Evolutionary conservation across 1,139 yeast species (phyloP).

Genomic region (Saccharomycopsis hybrid): DNA sequence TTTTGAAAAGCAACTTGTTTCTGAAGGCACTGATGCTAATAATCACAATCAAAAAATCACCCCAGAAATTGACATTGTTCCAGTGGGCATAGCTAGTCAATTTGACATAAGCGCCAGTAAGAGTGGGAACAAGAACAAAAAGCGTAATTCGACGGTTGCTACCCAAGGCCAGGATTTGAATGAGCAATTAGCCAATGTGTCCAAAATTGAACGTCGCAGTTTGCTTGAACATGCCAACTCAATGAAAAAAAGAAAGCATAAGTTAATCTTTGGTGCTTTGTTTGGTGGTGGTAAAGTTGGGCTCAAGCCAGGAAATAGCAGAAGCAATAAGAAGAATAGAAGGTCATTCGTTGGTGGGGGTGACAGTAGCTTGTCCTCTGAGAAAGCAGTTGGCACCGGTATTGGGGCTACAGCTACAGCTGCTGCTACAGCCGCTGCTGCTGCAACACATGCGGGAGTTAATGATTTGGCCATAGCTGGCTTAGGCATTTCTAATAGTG

Average conservation of each 20-base stretch:
- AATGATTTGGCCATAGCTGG: neutral
- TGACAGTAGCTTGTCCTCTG: neutral
- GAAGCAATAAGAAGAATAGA: neutral
- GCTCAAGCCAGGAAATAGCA: constrained; percentile 5
- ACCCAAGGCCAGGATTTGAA: neutral
- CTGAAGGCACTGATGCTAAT: neutral
- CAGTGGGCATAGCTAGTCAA: constrained; percentile 10
- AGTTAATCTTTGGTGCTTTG: constrained; percentile 11
- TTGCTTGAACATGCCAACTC: constrained; percentile 11
- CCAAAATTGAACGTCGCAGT: constrained; percentile 1
- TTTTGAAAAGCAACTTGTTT: neutral
- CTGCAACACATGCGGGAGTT: neutral
- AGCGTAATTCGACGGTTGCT: neutral
- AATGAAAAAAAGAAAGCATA: constrained; percentile 8
- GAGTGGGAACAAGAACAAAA: constrained; percentile 1
- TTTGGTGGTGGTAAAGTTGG: constrained; percentile 16
- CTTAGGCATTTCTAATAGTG: constrained; percentile 5
- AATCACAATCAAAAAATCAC: constrained; percentile 6
- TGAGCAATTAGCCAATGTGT: neutral
- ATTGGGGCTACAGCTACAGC: neutral
- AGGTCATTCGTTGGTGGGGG: neutral
- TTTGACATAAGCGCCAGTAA: constrained; percentile 4
- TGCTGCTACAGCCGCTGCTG: neutral
- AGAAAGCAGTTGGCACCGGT: too few species aligned
- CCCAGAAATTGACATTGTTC: constrained; percentile 13